These are phyloP conservation scores for Cnidoscolus chayamansa DNA, from an alignment of 441 rosid species.

Conservation along the genomic window DNA sequence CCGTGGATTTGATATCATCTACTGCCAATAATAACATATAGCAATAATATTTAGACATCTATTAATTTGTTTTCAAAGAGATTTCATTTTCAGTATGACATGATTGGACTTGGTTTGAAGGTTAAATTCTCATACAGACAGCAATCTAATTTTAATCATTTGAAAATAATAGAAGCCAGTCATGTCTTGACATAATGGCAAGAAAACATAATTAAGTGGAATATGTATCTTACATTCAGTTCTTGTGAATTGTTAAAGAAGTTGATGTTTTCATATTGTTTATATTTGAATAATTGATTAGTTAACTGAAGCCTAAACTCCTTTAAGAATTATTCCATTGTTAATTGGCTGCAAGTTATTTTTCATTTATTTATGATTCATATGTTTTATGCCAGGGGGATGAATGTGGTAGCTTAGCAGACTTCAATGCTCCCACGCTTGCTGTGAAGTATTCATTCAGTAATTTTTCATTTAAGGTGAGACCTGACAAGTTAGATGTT, in stretches of 20 bases:
- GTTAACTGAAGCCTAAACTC: not conserved
- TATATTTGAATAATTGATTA: too few relatives aligned
- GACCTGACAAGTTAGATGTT: slow-evolving; percentile 7
- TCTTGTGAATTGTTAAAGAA: too few relatives aligned
- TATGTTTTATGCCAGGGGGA: slow-evolving; percentile 57
- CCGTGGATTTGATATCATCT: slow-evolving; percentile 3
- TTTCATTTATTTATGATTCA: slow-evolving; percentile 7
- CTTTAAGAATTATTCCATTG: not conserved
- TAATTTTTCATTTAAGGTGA: slow-evolving; percentile 96
- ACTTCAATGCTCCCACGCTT: slow-evolving; percentile 58
- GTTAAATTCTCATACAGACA: not conserved
- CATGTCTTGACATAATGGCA: not conserved
- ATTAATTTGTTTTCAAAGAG: not conserved
- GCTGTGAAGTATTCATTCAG: slow-evolving; percentile 87
- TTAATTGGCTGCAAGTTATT: not conserved
- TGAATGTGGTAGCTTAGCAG: slow-evolving; percentile 79
- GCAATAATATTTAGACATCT: not conserved
- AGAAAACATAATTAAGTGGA: too few relatives aligned
- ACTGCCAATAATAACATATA: not conserved
- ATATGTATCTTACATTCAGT: too few relatives aligned
- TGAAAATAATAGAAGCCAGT: not conserved
- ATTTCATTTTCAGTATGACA: not conserved
- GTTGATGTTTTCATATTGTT: too few relatives aligned
- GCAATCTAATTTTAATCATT: not conserved
- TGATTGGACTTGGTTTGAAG: not conserved